Base-by-base conservation (phyloP, 2,329 filamentous ascomycete genomes). In the Botrytis deweyae region DNA sequence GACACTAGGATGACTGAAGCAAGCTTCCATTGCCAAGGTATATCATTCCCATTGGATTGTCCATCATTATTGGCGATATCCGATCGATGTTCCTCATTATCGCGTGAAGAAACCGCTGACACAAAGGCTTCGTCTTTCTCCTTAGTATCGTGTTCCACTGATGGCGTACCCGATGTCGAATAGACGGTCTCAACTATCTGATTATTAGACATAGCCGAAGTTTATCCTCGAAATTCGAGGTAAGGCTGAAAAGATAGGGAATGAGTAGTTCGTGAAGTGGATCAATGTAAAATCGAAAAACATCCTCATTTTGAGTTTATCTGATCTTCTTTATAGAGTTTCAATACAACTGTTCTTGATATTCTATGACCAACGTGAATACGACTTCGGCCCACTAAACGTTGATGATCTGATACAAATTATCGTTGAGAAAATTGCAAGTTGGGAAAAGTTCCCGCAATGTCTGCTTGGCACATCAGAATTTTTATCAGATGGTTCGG, bases 1-100 rank as follows among this genome's bases (percentile, higher is more conserved):
- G 85, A 86, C 2, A 88, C 86, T 14, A 88, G 78, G 0, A 88
- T 66, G 4, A 90, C 85, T 0, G 87, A 84, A 14, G 82, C 78
- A 22, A 87, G 71, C 75, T 82, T 84, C 72, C 72, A 79, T 20
- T 63, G 74, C 44, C 79, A 52, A 44, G 79, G 79, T 16, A 80
- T 76, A 40, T 68, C 46, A 29, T 68, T 68, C 14, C 36, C 65
- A 10, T 10, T 73, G n/a, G 40, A 36, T 55, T 7, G 42, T 55
- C 22, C n/a, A 18, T 64, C 38, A 29, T 52, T 52, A 42, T 40
- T 52, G 29, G 36, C 44, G 9, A 52, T 44, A 29, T 4, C 44
- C 36, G 58, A 52, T 52, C 7, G 14, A 5, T n/a, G n/a, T 7
- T 49, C 44, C 42, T 55, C 59, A 22, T 65, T 63, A 36, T 65